Percentiles rank a stretch among this genome's conserved stretches.
phyloP scores from a whole-genome alignment of 2,329 filamentous ascomycete species.

The Rhinocladiella mackenziei region DNA sequence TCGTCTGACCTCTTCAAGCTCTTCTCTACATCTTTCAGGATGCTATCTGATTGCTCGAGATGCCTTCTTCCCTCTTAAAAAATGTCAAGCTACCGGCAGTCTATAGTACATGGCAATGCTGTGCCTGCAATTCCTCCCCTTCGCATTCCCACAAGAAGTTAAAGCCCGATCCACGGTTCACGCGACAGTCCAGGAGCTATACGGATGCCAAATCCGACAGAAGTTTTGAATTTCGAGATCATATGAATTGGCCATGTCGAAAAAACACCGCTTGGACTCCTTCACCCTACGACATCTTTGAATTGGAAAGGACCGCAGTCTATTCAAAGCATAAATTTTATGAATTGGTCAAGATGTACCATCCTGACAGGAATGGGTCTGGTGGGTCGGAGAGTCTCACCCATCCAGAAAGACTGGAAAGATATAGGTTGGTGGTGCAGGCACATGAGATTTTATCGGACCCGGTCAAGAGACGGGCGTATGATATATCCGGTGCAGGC shows the following conservation, averaged over 20 bases:
- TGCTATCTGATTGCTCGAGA: conserved; percentile 1
- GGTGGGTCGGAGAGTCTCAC: conserved; percentile 30
- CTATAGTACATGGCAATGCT: conserved; percentile 37
- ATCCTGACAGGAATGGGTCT: conserved; percentile 65
- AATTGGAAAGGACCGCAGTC: conserved; percentile 55
- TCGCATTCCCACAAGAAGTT: conserved; percentile 26
- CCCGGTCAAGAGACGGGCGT: conserved; percentile 70
- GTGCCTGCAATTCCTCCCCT: conserved; percentile 32
- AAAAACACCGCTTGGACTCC: conserved; percentile 41
- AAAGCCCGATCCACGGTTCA: conserved; percentile 12
- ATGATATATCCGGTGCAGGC: conserved; percentile 76
- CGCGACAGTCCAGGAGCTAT: conserved; percentile 34
- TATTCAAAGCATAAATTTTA: conserved; percentile 86
- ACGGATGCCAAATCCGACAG: conserved; percentile 34
- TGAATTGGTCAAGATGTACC: conserved; percentile 90
- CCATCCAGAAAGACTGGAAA: conserved; percentile 62
- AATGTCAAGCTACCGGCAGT: conserved; percentile 41
- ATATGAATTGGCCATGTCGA: conserved; percentile 30
- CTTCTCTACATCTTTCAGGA: neutral
- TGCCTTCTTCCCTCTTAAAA: conserved; percentile 41
- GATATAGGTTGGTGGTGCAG: conserved; percentile 82
- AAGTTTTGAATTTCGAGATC: conserved; percentile 27
- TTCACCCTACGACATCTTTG: conserved; percentile 88
- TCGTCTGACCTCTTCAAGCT: conserved; percentile 7
- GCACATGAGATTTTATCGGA: conserved; percentile 87